These are phyloP conservation scores for Cercospora brassicicola DNA, from an alignment of 2,329 filamentous ascomycete genomes.

Conservation along the genomic window DNA sequence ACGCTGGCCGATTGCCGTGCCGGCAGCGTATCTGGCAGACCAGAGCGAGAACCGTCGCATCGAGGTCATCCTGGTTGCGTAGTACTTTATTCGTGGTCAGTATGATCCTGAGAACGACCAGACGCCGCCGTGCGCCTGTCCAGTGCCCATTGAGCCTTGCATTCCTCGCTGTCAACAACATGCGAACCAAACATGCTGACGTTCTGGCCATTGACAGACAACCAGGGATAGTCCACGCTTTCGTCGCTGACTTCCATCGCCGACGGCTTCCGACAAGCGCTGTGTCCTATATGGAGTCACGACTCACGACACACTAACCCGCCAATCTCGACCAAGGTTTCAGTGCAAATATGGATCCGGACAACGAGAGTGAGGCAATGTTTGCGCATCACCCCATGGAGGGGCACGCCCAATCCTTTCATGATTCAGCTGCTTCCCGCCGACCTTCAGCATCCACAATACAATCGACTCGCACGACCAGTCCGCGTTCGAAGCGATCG, in stretches of 20 bases:
- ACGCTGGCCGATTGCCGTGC: background rate
- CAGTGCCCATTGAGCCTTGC: slow-evolving; percentile 15
- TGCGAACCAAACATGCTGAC: slow-evolving; percentile 15
- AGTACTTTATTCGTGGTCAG: background rate
- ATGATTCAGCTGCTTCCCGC: slow-evolving; percentile 7
- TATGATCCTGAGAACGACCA: background rate
- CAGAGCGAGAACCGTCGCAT: background rate
- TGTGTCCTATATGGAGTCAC: slow-evolving; percentile 3
- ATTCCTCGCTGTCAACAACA: slow-evolving; percentile 22
- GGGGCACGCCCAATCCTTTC: slow-evolving; percentile 9
- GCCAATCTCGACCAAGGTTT: background rate
- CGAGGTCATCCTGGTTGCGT: slow-evolving; percentile 3
- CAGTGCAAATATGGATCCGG: background rate
- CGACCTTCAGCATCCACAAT: slow-evolving; percentile 16
- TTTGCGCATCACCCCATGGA: slow-evolving; percentile 11
- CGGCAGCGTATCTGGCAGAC: background rate
- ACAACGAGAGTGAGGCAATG: background rate
- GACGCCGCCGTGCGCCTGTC: background rate
- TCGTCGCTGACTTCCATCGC: background rate
- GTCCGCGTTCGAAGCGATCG: slow-evolving; percentile 9
- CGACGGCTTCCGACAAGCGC: slow-evolving; percentile 5
- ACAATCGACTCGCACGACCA: slow-evolving; percentile 4
- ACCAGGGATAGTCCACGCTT: background rate
- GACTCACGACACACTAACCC: slow-evolving; percentile 2
- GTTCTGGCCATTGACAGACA: slow-evolving; percentile 13